Evolutionary conservation across 257 asterid species (phyloP).

Genomic region (Solanum pimpinellifolium): DNA sequence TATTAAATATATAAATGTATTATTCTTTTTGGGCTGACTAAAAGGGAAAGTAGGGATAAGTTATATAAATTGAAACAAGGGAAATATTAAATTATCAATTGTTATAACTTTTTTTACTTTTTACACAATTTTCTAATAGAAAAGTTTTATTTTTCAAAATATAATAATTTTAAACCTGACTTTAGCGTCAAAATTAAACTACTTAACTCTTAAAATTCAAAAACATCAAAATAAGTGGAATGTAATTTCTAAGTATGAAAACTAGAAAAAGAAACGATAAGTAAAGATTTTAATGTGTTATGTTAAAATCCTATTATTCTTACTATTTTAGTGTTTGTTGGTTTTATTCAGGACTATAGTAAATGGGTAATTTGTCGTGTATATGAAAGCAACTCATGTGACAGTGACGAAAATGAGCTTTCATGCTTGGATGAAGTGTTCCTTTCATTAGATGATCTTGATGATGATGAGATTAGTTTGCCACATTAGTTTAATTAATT

Average conservation of each 20-base stretch:
- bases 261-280: background rate
- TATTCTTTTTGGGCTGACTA: too few relatives aligned
- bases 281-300: background rate
- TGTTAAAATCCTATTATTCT: background rate
- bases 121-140: too few relatives aligned
- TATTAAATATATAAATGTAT: too few relatives aligned
- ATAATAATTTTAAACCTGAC: too few relatives aligned
- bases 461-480: background rate
- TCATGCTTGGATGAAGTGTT: background rate
- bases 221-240: background rate
- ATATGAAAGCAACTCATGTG: background rate
- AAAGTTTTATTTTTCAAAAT: too few relatives aligned
- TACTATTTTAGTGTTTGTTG: background rate
- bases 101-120: too few relatives aligned
- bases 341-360: background rate
- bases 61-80: too few relatives aligned
- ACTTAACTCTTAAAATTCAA: too few relatives aligned
- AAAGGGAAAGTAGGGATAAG: too few relatives aligned
- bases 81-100: too few relatives aligned
- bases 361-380: background rate
- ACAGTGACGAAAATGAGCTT: background rate
- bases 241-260: background rate
- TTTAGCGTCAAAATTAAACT: too few relatives aligned
- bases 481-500: background rate
- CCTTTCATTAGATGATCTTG: background rate